These are phyloP conservation scores for Amanita subjunquillea DNA, from an alignment of 768 basidiomycete genomes.

Conservation along the genomic window DNA sequence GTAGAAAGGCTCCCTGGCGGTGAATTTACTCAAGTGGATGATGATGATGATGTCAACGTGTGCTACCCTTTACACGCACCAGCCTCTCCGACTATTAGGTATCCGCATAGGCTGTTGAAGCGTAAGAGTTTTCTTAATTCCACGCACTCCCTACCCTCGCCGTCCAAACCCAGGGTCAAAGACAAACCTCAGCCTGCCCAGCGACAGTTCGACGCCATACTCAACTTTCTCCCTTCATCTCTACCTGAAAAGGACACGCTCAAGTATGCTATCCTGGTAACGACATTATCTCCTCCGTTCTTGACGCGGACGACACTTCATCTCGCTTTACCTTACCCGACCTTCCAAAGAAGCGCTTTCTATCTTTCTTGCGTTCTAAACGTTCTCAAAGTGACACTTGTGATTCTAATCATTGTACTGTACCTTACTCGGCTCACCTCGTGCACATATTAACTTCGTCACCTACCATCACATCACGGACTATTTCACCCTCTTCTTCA, in stretches of 20 bases:
- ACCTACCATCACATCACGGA: neutral
- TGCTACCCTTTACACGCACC: neutral
- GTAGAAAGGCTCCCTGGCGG: constrained; percentile 21
- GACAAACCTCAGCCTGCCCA: constrained; percentile 1
- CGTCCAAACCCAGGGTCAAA: neutral
- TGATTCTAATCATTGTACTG: neutral
- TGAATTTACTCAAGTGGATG: constrained; percentile 22
- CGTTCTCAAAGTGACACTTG: neutral
- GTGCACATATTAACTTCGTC: constrained; percentile 7
- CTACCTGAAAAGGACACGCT: constrained; percentile 31
- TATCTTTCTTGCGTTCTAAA: constrained; percentile 3
- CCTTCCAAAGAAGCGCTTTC: constrained; percentile 3
- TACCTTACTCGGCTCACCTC: constrained; percentile 2
- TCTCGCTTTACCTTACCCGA: neutral
- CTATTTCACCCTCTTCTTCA: neutral
- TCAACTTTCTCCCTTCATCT: constrained; percentile 31
- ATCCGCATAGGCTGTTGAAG: neutral
- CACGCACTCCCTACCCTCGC: constrained; percentile 4
- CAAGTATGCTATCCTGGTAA: constrained; percentile 34
- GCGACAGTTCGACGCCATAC: constrained; percentile 28
- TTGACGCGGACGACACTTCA: constrained; percentile 8
- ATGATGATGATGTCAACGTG: constrained; percentile 7
- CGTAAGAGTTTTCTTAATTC: neutral
- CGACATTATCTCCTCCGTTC: constrained; percentile 28
- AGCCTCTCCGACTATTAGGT: neutral